These are phyloP conservation scores for Theileria sp. DNA, from an alignment of 169 alveolate genomes.

Conservation along the genomic window DNA sequence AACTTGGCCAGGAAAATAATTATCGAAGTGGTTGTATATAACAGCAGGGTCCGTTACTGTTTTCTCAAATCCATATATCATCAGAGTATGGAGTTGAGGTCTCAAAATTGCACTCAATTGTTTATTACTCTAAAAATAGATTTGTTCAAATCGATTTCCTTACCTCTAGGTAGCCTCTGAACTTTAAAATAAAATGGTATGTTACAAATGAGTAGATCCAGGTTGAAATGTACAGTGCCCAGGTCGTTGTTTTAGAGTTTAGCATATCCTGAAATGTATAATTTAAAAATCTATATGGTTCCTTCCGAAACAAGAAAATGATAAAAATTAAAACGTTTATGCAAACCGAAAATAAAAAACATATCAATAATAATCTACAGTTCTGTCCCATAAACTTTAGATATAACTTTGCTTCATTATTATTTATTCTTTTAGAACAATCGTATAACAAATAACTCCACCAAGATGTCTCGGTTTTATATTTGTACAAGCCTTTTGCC, in stretches of 20 bases:
- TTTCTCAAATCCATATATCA: slow-evolving; percentile 57
- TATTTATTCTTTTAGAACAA: slow-evolving; percentile 16
- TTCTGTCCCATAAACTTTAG: slow-evolving; percentile 51
- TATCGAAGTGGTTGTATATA: slow-evolving; percentile 49
- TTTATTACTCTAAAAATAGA: slow-evolving; percentile 18
- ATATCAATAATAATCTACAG: slow-evolving; percentile 42
- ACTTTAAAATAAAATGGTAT: slow-evolving; percentile 42
- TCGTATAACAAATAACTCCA: slow-evolving; percentile 43
- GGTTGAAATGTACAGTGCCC: slow-evolving; percentile 57
- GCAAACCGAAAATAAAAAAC: slow-evolving; percentile 36
- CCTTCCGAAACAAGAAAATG: slow-evolving; percentile 23
- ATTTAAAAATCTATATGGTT: slow-evolving; percentile 25
- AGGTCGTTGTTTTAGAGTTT: slow-evolving; percentile 38
- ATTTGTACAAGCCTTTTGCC: slow-evolving; percentile 26
- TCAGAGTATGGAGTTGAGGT: slow-evolving; percentile 67
- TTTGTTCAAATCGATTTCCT: neutral
- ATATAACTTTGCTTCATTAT: slow-evolving; percentile 64
- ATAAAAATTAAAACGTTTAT: slow-evolving; percentile 28
- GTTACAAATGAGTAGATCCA: slow-evolving; percentile 63
- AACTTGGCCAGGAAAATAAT: slow-evolving; percentile 59
- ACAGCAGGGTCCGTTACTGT: slow-evolving; percentile 40
- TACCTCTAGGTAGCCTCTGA: slow-evolving; percentile 34
- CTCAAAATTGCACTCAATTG: slow-evolving; percentile 59
- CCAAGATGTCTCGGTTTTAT: slow-evolving; percentile 20
- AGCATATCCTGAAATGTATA: slow-evolving; percentile 55